Conservation (phyloP, 352 stramenopile species). For the Phytopythium oedochilum region DNA sequence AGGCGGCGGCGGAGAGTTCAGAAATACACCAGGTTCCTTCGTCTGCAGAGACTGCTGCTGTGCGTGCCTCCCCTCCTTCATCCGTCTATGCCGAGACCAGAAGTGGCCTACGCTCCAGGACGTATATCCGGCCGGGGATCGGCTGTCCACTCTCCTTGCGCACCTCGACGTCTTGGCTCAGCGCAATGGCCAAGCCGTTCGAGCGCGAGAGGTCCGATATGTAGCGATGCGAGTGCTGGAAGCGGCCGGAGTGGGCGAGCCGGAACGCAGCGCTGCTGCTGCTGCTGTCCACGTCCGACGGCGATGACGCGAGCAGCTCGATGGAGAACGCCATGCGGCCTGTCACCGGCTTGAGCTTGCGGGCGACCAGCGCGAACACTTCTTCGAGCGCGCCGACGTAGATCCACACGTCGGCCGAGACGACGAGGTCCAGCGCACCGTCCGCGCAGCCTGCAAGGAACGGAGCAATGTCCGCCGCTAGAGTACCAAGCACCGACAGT, state of each 20-base stretch:
- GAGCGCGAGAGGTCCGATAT: conserved; percentile 32
- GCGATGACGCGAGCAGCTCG: conserved; percentile 30
- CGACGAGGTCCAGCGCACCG: conserved; percentile 49
- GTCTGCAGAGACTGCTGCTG: no score
- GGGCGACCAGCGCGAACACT: conserved; percentile 43
- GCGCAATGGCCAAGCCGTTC: conserved; percentile 31
- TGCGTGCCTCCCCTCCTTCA: no score
- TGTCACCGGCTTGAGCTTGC: conserved; percentile 29
- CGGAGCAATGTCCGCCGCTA: conserved; percentile 50
- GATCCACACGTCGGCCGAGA: conserved; percentile 85
- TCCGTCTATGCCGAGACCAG: no score
- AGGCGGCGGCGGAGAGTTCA: conserved; percentile 1
- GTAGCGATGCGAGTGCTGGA: conserved; percentile 73
- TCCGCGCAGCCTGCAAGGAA: conserved; percentile 40
- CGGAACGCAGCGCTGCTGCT: conserved; percentile 22
- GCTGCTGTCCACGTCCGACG: neutral
- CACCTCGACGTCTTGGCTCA: conserved; percentile 43
- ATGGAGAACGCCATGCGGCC: conserved; percentile 73
- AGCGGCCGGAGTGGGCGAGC: conserved; percentile 66
- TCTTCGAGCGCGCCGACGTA: conserved; percentile 71
- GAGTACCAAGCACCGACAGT: no score
- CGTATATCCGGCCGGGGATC: conserved; percentile 62
- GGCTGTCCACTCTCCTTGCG: conserved; percentile 70
- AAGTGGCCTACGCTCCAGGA: no score
- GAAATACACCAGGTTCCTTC: neutral